Evolutionary conservation across 306 rosid genomes (phyloP), one percentile per base, ranked within the genome.

Genomic region (Sesbania bispinosa): DNA sequence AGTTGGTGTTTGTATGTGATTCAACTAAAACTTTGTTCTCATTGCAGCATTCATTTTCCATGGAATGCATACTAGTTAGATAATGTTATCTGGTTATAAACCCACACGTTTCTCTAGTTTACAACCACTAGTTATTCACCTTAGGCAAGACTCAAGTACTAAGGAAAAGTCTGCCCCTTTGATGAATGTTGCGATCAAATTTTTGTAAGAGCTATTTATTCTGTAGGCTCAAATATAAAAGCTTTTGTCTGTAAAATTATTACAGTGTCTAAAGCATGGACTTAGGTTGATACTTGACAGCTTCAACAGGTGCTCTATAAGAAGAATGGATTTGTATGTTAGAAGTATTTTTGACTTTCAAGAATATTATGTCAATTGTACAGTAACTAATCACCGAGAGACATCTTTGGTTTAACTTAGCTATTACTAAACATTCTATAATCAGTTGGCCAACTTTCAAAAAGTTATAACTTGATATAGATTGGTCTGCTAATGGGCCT

Each of bases 11-110:
- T 69, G 15, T 2, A 9, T 72, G 38, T 32, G 19, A 32, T 72
- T 59, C 23, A 60, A 42, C 11, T 32, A 32, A 27, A 27, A 9
- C 7, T 52, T 10, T 67, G 38, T 26, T 59, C 35, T 13, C 23
- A 36, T 60, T 59, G 62, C 30, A 10, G 67, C 29, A 27, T 58
- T 67, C 33, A 67, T 33, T 77, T 69, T 30, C 30, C 21, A 3
- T 29, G 3, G 43, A 69, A 52, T 77, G 60, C 54, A 10, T 14
- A 35, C 38, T 27, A 6, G 77, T 61, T 33, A 27, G 58, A 61
- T 39, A 15, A 19, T 73, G 41, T 5, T 20, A 7, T 27, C 42
- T 61, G 9, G 8, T 47, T 26, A 15, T 35, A 7, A 3, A 4
- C 39, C 9, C 50, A 7, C 52, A 33, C 3, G 7, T 6, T 11